These are phyloP conservation scores for Simplicillium sp. DNA, from an alignment of 2,329 filamentous ascomycete species.

Conservation along the genomic window DNA sequence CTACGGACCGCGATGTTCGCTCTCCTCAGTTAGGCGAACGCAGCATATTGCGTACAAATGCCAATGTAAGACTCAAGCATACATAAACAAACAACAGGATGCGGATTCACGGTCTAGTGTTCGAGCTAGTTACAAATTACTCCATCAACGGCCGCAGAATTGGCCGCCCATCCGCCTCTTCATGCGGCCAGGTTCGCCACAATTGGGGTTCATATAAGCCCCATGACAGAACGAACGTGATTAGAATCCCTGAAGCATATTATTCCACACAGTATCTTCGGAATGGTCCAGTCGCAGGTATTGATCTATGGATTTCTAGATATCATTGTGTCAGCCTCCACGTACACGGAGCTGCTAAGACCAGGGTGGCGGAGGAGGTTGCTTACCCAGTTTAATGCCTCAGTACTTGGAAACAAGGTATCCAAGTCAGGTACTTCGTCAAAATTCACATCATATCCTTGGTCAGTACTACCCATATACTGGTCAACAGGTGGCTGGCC, in stretches of 20 bases:
- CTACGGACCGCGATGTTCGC: too few relatives aligned
- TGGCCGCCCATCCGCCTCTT: too few relatives aligned
- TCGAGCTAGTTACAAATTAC: too few relatives aligned
- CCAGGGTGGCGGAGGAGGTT: neutral
- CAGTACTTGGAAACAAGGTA: conserved; percentile 21
- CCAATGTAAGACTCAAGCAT: too few relatives aligned
- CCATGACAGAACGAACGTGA: too few relatives aligned
- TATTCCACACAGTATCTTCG: conserved; percentile 1
- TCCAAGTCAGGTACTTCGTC: conserved; percentile 25
- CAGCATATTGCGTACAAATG: too few relatives aligned
- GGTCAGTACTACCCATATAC: conserved; percentile 9
- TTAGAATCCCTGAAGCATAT: neutral
- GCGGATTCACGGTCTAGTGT: too few relatives aligned
- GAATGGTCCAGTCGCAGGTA: conserved; percentile 11
- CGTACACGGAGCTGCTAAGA: neutral
- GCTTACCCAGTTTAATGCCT: conserved; percentile 31
- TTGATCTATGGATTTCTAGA: conserved; percentile 18
- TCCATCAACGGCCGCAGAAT: too few relatives aligned
- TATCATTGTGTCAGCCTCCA: neutral
- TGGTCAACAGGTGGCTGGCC: neutral
- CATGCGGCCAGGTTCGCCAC: too few relatives aligned
- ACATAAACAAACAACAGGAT: too few relatives aligned
- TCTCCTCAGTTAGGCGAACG: too few relatives aligned
- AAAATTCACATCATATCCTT: conserved; percentile 15
- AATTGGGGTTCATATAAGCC: too few relatives aligned